phyloP scores from a whole-genome alignment of 148 eudicot genomes.

The Polygonum aviculare region DNA sequence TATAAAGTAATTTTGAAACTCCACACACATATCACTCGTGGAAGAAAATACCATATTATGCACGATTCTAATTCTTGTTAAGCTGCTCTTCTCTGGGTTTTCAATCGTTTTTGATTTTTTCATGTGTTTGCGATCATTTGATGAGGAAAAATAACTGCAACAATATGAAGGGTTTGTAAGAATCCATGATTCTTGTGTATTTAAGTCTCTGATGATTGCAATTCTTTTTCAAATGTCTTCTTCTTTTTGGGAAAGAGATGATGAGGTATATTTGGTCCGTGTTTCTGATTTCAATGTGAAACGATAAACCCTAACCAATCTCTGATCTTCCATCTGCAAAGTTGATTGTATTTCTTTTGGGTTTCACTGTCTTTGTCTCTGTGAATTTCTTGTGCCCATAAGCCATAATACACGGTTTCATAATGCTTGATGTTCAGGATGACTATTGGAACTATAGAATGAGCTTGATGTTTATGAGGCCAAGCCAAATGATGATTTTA shows the following conservation, averaged over 20 bases:
- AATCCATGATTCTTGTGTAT: background rate
- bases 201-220: conserved; percentile 4
- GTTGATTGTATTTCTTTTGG: too few species aligned
- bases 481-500: too few species aligned
- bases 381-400: too few species aligned
- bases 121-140: background rate
- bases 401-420: too few species aligned
- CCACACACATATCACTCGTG: too few species aligned
- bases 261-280: conserved; percentile 1
- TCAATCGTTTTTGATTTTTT: background rate
- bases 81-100: background rate
- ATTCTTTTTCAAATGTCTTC: background rate
- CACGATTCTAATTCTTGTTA: background rate
- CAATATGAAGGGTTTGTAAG: background rate
- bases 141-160: conserved; percentile 3
- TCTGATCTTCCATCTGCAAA: background rate
- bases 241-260: background rate
- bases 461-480: too few species aligned
- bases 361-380: too few species aligned
- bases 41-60: too few species aligned
- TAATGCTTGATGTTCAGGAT: too few species aligned
- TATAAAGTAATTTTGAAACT: too few species aligned
- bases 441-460: too few species aligned
- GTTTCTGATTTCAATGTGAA: background rate
- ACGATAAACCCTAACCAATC: background rate